A percentile compares a stretch with the other conserved stretches of the same genome.
Evolutionary conservation across 2,329 filamentous ascomycete genomes (phyloP).

Genomic region (Diaporthe australafricana): DNA sequence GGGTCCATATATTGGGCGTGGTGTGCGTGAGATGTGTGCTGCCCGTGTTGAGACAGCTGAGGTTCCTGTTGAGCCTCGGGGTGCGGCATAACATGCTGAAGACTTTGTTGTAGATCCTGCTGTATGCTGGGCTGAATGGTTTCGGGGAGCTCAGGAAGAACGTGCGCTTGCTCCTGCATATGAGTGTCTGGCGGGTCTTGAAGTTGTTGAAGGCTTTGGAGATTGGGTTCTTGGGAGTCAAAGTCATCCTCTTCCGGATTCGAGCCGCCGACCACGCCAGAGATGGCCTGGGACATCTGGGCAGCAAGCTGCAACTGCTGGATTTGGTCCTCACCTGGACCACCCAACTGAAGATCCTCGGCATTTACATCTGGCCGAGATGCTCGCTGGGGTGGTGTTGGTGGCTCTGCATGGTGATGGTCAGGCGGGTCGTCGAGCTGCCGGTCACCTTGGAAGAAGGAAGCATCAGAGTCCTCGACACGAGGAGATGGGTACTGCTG

Average conservation of each 20-base stretch:
- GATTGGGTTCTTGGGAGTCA: slow-evolving; percentile 37
- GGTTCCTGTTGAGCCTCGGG: slow-evolving; percentile 40
- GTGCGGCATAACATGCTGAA: slow-evolving; percentile 42
- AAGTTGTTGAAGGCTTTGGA: slow-evolving; percentile 37
- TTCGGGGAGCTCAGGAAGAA: slow-evolving; percentile 49
- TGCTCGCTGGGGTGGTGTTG: slow-evolving; percentile 55
- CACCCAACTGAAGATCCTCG: slow-evolving; percentile 69
- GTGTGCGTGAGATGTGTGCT: slow-evolving; percentile 45
- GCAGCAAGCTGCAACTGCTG: slow-evolving; percentile 64
- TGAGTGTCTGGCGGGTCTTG: slow-evolving; percentile 42
- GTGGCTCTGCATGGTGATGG: slow-evolving; percentile 48
- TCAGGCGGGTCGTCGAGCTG: slow-evolving; percentile 41
- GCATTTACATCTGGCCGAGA: slow-evolving; percentile 56
- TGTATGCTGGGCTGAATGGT: slow-evolving; percentile 54
- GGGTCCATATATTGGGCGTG: slow-evolving; percentile 43
- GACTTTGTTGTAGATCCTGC: slow-evolving; percentile 47
- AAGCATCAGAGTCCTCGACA: slow-evolving; percentile 34
- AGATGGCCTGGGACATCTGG: slow-evolving; percentile 66
- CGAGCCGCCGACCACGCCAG: slow-evolving; percentile 62
- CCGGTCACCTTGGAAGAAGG: slow-evolving; percentile 35
- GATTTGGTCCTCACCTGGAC: slow-evolving; percentile 51
- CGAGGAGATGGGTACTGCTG: slow-evolving; percentile 35
- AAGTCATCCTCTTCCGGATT: slow-evolving; percentile 51
- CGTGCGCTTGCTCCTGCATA: slow-evolving; percentile 42
- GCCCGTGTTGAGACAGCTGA: slow-evolving; percentile 31